Percentiles rank a stretch among this genome's conserved stretches.
phyloP scores from a whole-genome alignment of 257 asterid genomes.

The Lantana camara region DNA sequence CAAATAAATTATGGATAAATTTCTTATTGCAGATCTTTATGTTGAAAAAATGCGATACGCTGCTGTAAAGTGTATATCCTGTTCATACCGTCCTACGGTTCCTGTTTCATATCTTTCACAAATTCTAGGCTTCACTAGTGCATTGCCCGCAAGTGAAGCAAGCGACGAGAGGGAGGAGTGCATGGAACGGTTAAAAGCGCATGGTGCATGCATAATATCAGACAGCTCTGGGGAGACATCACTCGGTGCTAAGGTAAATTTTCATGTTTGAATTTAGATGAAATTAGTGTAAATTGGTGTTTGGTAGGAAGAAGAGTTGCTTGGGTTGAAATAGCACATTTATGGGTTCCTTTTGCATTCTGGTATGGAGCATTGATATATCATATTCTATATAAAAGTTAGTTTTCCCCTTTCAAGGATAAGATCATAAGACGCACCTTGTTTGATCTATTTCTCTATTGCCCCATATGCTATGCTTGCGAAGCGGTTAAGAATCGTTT shows the following conservation, averaged over 20 bases:
- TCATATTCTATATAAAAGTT: too few relatives aligned
- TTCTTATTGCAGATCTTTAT: conserved; percentile 70
- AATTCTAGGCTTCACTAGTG: conserved; percentile 71
- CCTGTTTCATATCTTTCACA: conserved; percentile 81
- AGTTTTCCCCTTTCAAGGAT: too few relatives aligned
- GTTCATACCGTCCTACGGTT: conserved; percentile 94
- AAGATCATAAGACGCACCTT: too few relatives aligned
- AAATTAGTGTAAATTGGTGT: not conserved
- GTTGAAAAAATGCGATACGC: conserved; percentile 98
- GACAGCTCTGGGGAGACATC: conserved; percentile 75
- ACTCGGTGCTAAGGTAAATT: conserved; percentile 82
- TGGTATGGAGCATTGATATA: not conserved
- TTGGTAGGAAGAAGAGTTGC: not conserved
- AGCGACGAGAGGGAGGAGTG: conserved; percentile 77
- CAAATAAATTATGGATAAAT: conserved; percentile 5
- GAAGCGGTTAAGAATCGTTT: too few relatives aligned
- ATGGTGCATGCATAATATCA: conserved; percentile 78
- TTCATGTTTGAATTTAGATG: conserved; percentile 6
- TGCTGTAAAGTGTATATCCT: conserved; percentile 85
- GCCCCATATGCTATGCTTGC: too few relatives aligned
- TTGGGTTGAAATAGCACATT: not conserved
- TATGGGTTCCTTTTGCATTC: not conserved
- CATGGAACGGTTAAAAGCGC: conserved; percentile 94
- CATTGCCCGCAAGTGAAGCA: conserved; percentile 47
- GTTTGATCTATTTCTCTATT: too few relatives aligned